Percentiles rank a stretch among this genome's conserved stretches.
Conservation (phyloP, 805 yeast species). For the Candida stauntonica region DNA sequence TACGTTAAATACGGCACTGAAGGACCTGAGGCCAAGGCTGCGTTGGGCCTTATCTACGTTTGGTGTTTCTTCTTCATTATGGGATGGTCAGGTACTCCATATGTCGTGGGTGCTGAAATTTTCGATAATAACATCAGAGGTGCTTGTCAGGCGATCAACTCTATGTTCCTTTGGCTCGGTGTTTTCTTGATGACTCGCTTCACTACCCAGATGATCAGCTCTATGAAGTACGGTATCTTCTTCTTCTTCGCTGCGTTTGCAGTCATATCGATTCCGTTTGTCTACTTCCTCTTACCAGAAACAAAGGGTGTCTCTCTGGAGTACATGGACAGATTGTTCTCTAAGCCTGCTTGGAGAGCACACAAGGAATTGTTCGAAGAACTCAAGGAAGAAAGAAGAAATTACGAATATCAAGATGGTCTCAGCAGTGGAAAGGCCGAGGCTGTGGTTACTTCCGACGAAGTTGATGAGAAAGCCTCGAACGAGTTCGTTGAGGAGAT, state of each 20-base stretch:
- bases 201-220: slow-evolving; percentile 39
- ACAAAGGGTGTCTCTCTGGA: slow-evolving; percentile 44
- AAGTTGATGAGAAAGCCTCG: slow-evolving; percentile 3
- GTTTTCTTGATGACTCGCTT: slow-evolving; percentile 45
- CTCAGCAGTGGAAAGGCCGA: not conserved
- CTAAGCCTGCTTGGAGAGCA: slow-evolving; percentile 20
- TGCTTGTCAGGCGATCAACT: slow-evolving; percentile 41
- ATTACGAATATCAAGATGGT: slow-evolving; percentile 2
- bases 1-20: slow-evolving; percentile 36
- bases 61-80: slow-evolving; percentile 42
- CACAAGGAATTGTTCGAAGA: slow-evolving; percentile 13
- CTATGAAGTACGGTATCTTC: slow-evolving; percentile 41
- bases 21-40: slow-evolving; percentile 41
- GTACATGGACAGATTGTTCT: slow-evolving; percentile 34
- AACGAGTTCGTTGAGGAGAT: slow-evolving; percentile 1
- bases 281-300: slow-evolving; percentile 41
- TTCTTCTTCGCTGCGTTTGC: slow-evolving; percentile 30
- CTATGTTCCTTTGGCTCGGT: slow-evolving; percentile 46
- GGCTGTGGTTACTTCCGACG: not conserved
- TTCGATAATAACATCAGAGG: slow-evolving; percentile 42
- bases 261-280: slow-evolving; percentile 32
- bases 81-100: slow-evolving; percentile 47
- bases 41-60: slow-evolving; percentile 30
- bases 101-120: slow-evolving; percentile 43
- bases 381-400: slow-evolving; percentile 3